Base-by-base conservation (phyloP, 805 yeast genomes). In the Blastobotrys attinorum region DNA sequence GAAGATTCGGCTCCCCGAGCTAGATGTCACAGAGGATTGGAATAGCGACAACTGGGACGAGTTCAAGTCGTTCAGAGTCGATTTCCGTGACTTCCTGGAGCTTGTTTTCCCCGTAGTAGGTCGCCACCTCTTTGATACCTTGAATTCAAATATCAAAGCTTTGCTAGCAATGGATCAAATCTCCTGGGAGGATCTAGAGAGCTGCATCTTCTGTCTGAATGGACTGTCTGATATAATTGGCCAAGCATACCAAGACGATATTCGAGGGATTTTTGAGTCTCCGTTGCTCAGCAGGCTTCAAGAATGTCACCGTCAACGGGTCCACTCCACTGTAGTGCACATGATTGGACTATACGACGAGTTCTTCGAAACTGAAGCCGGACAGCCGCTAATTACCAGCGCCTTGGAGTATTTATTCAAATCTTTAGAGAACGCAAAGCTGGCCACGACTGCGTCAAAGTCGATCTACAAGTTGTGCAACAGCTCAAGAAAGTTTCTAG, bases 71-170 rank as follows among this genome's bases (percentile, higher is more conserved):
- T 90, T 77, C 60, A 72, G 97, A 52, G 65, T 76, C 25, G 90
- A 83, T 48, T 81, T 83, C 7, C 74, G 81, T 1, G 97, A 92
- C 52, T 69, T 89, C 31, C 75, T 85, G 50, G 92, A 87, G 43
- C 68, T 77, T 0, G 62, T 81, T 1, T 85, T 81, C 65, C 75
- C 87, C 0, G 66, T 84, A 3, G 67, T 86, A 31, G 85, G 83
- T 31, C 43, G 60, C 0, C 63, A 70, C 1, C 59, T 85, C 31
- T 75, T 74, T 49, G 64, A 66, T 3, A 67, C 62, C 17, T 58
- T 84, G 22, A 55, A 57, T 8, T 27, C 33, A 5, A 47, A 48
- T 5, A 52, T 50, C 17, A 8, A 18, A 4, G 17, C n/a, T 4
- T n/a, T 42, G 11, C 47, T 41, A 39, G 39, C 31, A 16, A 43